phyloP scores from a whole-genome alignment of 257 asterid genomes.

The Cruciata laevipes region DNA sequence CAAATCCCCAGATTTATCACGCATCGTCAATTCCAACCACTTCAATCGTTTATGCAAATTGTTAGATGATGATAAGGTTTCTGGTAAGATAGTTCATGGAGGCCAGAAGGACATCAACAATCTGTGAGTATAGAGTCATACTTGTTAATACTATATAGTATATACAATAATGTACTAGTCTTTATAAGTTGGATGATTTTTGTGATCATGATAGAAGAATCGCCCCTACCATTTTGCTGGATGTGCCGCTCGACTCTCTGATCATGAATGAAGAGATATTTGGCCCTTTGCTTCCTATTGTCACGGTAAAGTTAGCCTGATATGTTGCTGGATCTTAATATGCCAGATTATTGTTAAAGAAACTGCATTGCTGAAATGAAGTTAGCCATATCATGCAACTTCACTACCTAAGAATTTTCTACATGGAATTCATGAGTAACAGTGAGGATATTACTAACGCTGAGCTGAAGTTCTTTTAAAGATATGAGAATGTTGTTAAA shows the following conservation, averaged over 20 bases:
- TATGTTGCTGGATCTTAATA: not conserved
- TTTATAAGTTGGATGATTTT: slow-evolving; percentile 7
- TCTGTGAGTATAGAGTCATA: slow-evolving; percentile 47
- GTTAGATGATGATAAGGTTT: slow-evolving; percentile 70
- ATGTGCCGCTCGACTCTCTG: slow-evolving; percentile 63
- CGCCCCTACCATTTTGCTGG: slow-evolving; percentile 74
- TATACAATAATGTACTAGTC: slow-evolving; percentile 4
- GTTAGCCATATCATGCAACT: not conserved
- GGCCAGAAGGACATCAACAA: slow-evolving; percentile 61
- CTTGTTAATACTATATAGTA: not conserved
- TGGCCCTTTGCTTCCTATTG: slow-evolving; percentile 81
- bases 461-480: no score
- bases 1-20: slow-evolving; percentile 61
- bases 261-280: slow-evolving; percentile 86
- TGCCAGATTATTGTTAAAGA: not conserved
- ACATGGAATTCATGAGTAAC: no score
- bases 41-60: slow-evolving; percentile 54
- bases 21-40: slow-evolving; percentile 62
- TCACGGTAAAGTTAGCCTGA: slow-evolving; percentile 45
- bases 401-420: no score
- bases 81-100: slow-evolving; percentile 69
- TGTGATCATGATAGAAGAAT: slow-evolving; percentile 44
- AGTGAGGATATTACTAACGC: no score
- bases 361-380: not conserved
- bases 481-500: no score